Evolutionary conservation across 257 asterid species (phyloP).

Genomic region (Dorcoceras hygrometricum): DNA sequence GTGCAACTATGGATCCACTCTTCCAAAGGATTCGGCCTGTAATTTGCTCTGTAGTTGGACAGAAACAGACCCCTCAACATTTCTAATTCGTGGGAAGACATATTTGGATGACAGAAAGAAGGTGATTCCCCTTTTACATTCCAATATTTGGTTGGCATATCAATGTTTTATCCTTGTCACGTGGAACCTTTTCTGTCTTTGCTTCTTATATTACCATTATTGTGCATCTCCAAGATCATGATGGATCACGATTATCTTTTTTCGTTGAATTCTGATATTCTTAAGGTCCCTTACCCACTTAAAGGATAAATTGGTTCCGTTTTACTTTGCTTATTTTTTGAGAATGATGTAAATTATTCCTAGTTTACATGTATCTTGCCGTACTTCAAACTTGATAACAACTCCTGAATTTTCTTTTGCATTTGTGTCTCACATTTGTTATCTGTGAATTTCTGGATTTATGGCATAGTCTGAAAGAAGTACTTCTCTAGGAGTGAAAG

Average conservation of each 20-base stretch:
- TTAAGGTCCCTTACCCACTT: not conserved
- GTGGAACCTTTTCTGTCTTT: conserved; percentile 4
- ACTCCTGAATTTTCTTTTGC: not conserved
- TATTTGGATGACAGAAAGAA: conserved; percentile 84
- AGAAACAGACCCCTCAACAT: conserved; percentile 75
- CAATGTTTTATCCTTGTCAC: conserved; percentile 9
- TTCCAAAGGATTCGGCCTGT: conserved; percentile 79
- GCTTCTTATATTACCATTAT: conserved; percentile 7
- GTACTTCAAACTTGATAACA: not conserved
- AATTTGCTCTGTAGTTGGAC: conserved; percentile 89
- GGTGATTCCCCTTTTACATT: conserved; percentile 39
- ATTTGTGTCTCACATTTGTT: not conserved
- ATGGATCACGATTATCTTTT: not conserved
- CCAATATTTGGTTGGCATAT: conserved; percentile 5
- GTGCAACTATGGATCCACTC: conserved; percentile 84
- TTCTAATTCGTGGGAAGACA: conserved; percentile 89
- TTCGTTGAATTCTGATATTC: not conserved
- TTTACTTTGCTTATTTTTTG: too few species aligned
- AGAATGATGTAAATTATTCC: not conserved
- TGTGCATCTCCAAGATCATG: too few species aligned
- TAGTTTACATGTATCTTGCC: too few species aligned
- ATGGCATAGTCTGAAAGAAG: not conserved
- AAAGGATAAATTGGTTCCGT: too few species aligned
- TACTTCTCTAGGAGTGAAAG: not conserved
- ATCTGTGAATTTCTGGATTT: too few species aligned